Percentiles rank a stretch among this genome's conserved stretches.
phyloP scores from a whole-genome alignment of 306 rosid species.

The Cucumis hystrix region DNA sequence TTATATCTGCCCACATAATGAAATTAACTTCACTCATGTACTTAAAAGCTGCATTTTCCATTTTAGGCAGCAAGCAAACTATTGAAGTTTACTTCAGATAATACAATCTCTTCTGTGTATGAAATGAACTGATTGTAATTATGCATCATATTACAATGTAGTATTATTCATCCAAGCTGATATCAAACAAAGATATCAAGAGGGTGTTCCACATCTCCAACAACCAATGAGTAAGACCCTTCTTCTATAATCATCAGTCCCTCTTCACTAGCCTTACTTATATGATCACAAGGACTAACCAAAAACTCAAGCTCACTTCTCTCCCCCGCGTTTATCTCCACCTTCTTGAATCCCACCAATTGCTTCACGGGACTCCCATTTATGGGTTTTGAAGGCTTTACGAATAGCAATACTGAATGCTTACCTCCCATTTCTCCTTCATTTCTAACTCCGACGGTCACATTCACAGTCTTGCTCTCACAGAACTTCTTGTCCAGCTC shows the following conservation, averaged over 20 bases:
- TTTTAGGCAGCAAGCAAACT: background rate
- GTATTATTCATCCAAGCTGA: background rate
- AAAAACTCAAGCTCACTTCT: constrained; percentile 34
- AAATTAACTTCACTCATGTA: background rate
- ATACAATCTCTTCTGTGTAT: background rate
- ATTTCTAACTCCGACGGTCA: constrained; percentile 41
- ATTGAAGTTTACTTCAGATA: background rate
- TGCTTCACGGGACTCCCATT: constrained; percentile 46
- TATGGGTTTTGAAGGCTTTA: constrained; percentile 16
- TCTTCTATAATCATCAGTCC: constrained; percentile 63
- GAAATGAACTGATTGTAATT: background rate
- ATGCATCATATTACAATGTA: background rate
- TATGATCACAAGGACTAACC: constrained; percentile 68
- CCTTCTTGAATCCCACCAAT: constrained; percentile 55
- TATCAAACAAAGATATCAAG: constrained; percentile 41
- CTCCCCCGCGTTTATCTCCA: constrained; percentile 51
- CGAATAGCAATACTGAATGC: constrained; percentile 60
- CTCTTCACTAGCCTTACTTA: constrained; percentile 56
- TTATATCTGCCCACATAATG: background rate
- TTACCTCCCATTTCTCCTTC: constrained; percentile 64
- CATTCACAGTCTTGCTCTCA: constrained; percentile 28
- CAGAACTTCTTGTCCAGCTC: constrained; percentile 44
- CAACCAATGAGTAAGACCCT: constrained; percentile 56
- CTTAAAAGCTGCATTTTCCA: background rate
- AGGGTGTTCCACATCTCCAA: constrained; percentile 61